These are phyloP conservation scores for Margaritispora aquatica DNA, from an alignment of 495 filamentous ascomycete species.

Conservation along the genomic window DNA sequence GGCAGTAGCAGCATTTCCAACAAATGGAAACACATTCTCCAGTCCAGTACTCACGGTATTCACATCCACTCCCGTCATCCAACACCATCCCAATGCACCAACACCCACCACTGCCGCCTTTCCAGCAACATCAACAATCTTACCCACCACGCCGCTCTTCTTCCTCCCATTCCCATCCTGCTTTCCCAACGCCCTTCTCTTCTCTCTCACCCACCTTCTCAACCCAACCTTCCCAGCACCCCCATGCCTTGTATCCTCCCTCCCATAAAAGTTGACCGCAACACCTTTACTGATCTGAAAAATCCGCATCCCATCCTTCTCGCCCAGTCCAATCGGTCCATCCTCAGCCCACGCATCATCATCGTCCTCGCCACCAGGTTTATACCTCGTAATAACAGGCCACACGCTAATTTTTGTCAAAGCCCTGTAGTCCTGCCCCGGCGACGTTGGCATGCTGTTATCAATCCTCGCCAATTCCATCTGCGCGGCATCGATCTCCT, in stretches of 20 bases:
- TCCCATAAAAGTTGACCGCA: slow-evolving; percentile 13
- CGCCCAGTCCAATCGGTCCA: neutral
- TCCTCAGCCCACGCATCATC: slow-evolving; percentile 4
- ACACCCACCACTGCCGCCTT: neutral
- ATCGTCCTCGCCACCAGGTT: slow-evolving; percentile 13
- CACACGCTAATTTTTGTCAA: slow-evolving; percentile 16
- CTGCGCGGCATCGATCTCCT: neutral
- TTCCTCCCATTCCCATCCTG: neutral
- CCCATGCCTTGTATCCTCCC: neutral
- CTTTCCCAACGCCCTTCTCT: slow-evolving; percentile 1
- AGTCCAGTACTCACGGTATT: neutral
- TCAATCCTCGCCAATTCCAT: neutral
- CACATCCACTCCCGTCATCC: neutral
- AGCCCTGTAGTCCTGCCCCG: neutral
- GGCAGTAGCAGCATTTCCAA: neutral
- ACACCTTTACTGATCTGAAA: slow-evolving; percentile 14
- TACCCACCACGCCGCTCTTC: neutral
- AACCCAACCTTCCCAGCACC: neutral
- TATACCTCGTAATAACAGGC: slow-evolving; percentile 17
- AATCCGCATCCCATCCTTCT: slow-evolving; percentile 14
- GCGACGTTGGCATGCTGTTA: neutral
- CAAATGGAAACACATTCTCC: neutral
- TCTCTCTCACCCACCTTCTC: slow-evolving; percentile 2
- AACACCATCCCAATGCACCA: neutral
- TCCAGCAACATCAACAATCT: no score